A percentile compares a stretch with the other conserved stretches of the same genome.
These are phyloP conservation scores for Hyaloscypha hepaticicola DNA, from an alignment of 495 filamentous ascomycete species.

Conservation along the genomic window DNA sequence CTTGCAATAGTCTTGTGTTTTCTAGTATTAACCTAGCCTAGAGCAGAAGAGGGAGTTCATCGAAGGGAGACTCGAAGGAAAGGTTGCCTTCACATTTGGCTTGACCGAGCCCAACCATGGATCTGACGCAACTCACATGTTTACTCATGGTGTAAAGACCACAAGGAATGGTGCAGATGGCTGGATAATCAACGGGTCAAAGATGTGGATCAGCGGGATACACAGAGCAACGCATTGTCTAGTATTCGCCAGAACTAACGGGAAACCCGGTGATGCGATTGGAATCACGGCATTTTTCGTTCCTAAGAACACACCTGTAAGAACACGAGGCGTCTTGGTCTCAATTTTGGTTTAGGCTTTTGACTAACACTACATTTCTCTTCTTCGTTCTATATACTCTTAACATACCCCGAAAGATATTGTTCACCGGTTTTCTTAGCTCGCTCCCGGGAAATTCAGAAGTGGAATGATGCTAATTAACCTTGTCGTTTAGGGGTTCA, in stretches of 20 bases:
- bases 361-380: too few relatives aligned
- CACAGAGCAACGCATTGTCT: conserved; percentile 58
- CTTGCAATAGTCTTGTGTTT: background rate
- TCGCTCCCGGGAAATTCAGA: too few relatives aligned
- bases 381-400: too few relatives aligned
- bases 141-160: conserved; percentile 41
- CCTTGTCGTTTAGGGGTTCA: conserved; percentile 29
- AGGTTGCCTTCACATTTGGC: conserved; percentile 55
- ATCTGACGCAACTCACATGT: conserved; percentile 59
- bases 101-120: conserved; percentile 61
- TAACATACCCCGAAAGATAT: too few relatives aligned
- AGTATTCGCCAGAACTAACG: conserved; percentile 55
- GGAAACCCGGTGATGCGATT: conserved; percentile 42
- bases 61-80: conserved; percentile 44
- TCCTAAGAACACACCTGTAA: conserved; percentile 42
- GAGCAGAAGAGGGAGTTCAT: conserved; percentile 53
- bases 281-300: conserved; percentile 61
- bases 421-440: too few relatives aligned
- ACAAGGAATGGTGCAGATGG: conserved; percentile 38
- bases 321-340: too few relatives aligned
- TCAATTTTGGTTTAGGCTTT: too few relatives aligned
- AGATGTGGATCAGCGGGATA: conserved; percentile 64
- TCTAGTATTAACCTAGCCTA: background rate
- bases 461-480: too few relatives aligned
- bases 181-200: conserved; percentile 52